Base-by-base conservation (phyloP, 345 rosid species). In the Durio zibethinus region DNA sequence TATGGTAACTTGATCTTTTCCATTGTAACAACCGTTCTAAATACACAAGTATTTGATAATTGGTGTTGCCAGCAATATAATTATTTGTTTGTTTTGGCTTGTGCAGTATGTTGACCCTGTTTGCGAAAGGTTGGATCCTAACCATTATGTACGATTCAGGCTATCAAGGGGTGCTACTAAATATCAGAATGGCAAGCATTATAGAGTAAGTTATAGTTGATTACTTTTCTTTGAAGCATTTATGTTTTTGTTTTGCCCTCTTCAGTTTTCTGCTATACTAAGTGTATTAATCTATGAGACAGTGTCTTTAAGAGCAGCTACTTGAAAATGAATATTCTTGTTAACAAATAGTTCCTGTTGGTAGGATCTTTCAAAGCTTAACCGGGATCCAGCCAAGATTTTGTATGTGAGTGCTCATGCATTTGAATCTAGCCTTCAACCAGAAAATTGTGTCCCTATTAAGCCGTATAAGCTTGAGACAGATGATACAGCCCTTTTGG, bases 281-380 rank as follows among this genome's bases (percentile, higher is more conserved):
- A 68, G 38, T 45, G 73, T 45, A 33, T 69, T 29, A 48, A 48
- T 48, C 4, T 48, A 74, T 42, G 23, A 8, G 77, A 57, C 35
- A 12, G 66, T 42, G 42, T 42, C 53, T 42, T 21, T 25, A 60
- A 23, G 27, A 40, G 27, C 23, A 25, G 50, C 20, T 70, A 25
- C 38, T 56, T 73, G 21, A 73, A 36, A 56, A 23, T 10, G 75
- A 76, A n/a, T 25, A 11, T 68, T 77, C 21, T 36, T 40, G 36
- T 43, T 74, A 48, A 45, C 20, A 56, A 15, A 54, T 62, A 48
- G 36, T 50, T 77, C 77, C 63, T 62, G 21, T 76, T 82, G 84
- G 76, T 90, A 97, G 99, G 99, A 94, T 82, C 90, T 97, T 68
- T 91, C 99, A n/a, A 94, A 94, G 87, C 97, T 97, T 43, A 97